These are phyloP conservation scores for Aspergillus saccharolyticus DNA, from an alignment of 495 filamentous ascomycete species.

Conservation along the genomic window DNA sequence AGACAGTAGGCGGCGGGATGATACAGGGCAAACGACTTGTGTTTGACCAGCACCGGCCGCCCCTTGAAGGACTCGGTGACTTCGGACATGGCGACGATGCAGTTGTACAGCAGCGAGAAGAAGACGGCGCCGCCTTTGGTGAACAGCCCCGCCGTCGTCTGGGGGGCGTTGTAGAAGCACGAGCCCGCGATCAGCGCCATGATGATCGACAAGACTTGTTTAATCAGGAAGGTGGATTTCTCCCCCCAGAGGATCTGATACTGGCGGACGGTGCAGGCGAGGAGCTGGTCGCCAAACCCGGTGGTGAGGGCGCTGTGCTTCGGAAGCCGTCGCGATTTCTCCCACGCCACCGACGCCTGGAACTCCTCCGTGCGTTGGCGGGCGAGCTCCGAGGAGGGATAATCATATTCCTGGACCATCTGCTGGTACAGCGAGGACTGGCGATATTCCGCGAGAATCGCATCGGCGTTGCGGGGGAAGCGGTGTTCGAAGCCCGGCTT, in stretches of 20 bases:
- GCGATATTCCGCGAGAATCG: slow-evolving; percentile 36
- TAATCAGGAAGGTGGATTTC: slow-evolving; percentile 55
- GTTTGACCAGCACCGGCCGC: slow-evolving; percentile 68
- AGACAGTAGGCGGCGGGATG: slow-evolving; percentile 68
- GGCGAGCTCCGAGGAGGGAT: slow-evolving; percentile 40
- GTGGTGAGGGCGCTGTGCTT: slow-evolving; percentile 52
- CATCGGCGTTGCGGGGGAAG: slow-evolving; percentile 45
- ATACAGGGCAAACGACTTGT: slow-evolving; percentile 71
- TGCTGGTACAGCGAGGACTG: slow-evolving; percentile 28
- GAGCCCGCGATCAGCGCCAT: slow-evolving; percentile 41
- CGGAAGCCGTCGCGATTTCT: slow-evolving; percentile 37
- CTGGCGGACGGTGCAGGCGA: slow-evolving; percentile 48
- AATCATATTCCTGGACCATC: slow-evolving; percentile 46
- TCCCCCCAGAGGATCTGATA: slow-evolving; percentile 58
- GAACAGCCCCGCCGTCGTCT: slow-evolving; percentile 43
- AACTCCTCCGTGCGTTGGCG: slow-evolving; percentile 44
- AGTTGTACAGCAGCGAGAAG: slow-evolving; percentile 70
- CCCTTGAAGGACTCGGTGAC: slow-evolving; percentile 64
- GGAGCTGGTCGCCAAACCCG: slow-evolving; percentile 53
- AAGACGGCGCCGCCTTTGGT: slow-evolving; percentile 57
- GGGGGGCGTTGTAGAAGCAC: slow-evolving; percentile 35
- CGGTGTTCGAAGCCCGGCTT: slow-evolving; percentile 46
- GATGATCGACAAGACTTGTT: slow-evolving; percentile 43
- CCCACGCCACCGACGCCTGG: slow-evolving; percentile 40
- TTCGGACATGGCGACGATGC: slow-evolving; percentile 65